Evolutionary conservation across 768 basidiomycete genomes (phyloP), one percentile per base, ranked within the genome.

Genomic region (Crucibulum laeve): DNA sequence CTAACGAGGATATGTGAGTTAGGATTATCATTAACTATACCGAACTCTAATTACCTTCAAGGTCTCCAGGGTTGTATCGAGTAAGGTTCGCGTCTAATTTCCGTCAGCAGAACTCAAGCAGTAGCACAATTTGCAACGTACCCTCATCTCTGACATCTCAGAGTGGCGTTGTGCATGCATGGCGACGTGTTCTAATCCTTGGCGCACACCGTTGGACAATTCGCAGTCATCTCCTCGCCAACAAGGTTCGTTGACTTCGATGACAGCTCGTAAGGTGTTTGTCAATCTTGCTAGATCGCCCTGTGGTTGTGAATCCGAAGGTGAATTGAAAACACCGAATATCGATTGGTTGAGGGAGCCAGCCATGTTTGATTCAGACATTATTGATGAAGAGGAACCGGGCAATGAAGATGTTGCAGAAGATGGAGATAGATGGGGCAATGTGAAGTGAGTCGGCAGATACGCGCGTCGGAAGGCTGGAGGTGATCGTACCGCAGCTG

Each of bases 201-300:
- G 65, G 35, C 82, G 74, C 13, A 95, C 86, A 0, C 91, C 91
- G 40, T 77, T 76, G 40, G 84, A 87, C 25, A 92, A 63, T 49
- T 87, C 85, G 57, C 90, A 95, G 6, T 82, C 80, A 25, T 88
- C 85, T 3, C 87, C 84, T 54, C 87, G 74, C 87, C 90, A 92
- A 60, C 89, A 93, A 18, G 73, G 77, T 46, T 84, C 83, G 46
- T 82, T 87, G 13, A 84, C 81, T 56, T 94, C 89, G 14, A 79
- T 76, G 3, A 92, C 75, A 6, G 82, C 84, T 53, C 82, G 78
- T 39, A 93, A 62, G 19, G 87, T 88, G 54, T 93, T 88, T 6
- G 90, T 89, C 50, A 94, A 60, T 36, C 93, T 78, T 35, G 88
- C 75, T 33, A 91, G 62, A 63, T 95, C 93, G 17, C 88, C 80